These are phyloP conservation scores for Aspergillus eucalypticola DNA, from an alignment of 2,329 filamentous ascomycete genomes.

Conservation along the genomic window DNA sequence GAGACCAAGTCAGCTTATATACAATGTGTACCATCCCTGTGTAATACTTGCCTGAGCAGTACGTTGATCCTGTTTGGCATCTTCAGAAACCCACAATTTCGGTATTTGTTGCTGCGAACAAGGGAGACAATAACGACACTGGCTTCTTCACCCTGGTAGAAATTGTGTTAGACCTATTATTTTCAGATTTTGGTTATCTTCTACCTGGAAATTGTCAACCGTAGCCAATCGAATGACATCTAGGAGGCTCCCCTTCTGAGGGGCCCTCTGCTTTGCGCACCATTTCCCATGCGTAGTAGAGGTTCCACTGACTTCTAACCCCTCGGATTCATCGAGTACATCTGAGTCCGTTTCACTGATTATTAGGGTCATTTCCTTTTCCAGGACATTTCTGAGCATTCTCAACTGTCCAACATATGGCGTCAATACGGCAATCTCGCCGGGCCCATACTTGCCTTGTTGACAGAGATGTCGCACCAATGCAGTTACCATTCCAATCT, in stretches of 20 bases:
- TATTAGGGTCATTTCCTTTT: constrained; percentile 2
- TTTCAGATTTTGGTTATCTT: background rate
- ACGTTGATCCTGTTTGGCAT: constrained; percentile 14
- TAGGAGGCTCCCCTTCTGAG: background rate
- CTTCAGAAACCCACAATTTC: constrained; percentile 10
- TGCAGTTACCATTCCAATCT: constrained; percentile 23
- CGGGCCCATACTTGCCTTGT: constrained; percentile 24
- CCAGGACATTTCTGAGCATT: constrained; percentile 11
- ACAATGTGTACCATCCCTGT: too few species aligned
- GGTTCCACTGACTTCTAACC: background rate
- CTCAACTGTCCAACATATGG: constrained; percentile 22
- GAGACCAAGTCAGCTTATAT: background rate
- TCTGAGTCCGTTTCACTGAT: constrained; percentile 5
- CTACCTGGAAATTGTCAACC: constrained; percentile 15
- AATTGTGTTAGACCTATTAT: background rate
- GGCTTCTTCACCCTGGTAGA: constrained; percentile 11
- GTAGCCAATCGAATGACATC: constrained; percentile 7
- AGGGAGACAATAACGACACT: constrained; percentile 11
- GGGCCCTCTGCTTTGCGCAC: background rate
- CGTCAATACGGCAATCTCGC: constrained; percentile 25
- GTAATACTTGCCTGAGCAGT: background rate
- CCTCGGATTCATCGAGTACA: background rate
- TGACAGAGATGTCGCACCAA: constrained; percentile 23
- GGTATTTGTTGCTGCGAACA: constrained; percentile 11
- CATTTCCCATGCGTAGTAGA: background rate